Conservation (phyloP, 441 rosid genomes). For the Mallotus repandus region DNA sequence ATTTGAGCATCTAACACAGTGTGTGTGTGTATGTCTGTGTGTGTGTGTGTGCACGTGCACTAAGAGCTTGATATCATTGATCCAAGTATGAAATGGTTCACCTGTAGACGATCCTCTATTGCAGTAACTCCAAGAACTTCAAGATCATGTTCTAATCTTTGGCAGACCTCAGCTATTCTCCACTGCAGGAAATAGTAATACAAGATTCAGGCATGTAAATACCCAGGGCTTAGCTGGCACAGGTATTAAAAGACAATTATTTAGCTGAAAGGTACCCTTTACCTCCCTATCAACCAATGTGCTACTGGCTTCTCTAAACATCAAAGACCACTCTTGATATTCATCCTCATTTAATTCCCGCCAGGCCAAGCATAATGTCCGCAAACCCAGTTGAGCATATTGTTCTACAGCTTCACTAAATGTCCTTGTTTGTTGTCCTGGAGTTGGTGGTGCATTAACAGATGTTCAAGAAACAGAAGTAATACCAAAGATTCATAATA, state of each 20-base stretch:
- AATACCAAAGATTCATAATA: not conserved
- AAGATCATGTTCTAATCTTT: constrained; percentile 83
- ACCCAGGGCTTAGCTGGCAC: constrained; percentile 12
- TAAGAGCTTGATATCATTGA: constrained; percentile 18
- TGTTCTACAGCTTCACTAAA: constrained; percentile 88
- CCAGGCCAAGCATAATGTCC: constrained; percentile 97
- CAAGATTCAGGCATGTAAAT: constrained; percentile 28
- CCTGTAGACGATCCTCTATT: constrained; percentile 97
- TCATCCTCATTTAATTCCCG: constrained; percentile 85
- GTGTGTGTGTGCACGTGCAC: too few relatives aligned
- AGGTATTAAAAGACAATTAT: not conserved
- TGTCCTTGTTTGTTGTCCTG: constrained; percentile 92
- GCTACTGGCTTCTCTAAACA: constrained; percentile 28
- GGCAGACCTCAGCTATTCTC: constrained; percentile 98
- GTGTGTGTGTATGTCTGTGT: too few relatives aligned
- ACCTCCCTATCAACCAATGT: constrained; percentile 45
- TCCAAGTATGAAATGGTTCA: constrained; percentile 30
- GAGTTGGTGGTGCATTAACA: constrained; percentile 25
- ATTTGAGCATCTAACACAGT: not conserved
- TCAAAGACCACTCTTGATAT: constrained; percentile 82
- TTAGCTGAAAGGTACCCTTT: constrained; percentile 29
- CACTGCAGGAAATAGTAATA: constrained; percentile 56
- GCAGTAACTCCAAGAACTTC: constrained; percentile 97
- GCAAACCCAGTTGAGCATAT: constrained; percentile 90
- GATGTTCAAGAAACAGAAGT: constrained; percentile 4